Evolutionary conservation across 768 basidiomycete species (phyloP).

Genomic region (Suillus alpinus): DNA sequence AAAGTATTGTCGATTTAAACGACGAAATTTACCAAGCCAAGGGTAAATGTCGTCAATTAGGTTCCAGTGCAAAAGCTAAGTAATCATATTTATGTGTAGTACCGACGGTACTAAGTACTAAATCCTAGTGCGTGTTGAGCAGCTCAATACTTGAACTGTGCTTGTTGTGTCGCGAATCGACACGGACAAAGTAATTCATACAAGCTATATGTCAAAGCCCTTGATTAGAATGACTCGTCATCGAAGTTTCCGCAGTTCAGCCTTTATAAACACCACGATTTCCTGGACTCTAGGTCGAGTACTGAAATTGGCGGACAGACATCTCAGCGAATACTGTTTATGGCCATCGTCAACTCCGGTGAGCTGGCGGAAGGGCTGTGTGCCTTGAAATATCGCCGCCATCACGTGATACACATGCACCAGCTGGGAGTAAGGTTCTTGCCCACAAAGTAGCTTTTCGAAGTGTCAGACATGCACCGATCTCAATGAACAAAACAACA

Average conservation of each 20-base stretch:
- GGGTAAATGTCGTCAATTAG: too few relatives aligned
- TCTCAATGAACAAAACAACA: constrained; percentile 2
- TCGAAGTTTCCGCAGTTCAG: neutral
- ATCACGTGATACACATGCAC: neutral
- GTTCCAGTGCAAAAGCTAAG: too few relatives aligned
- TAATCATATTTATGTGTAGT: too few relatives aligned
- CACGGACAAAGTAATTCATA: neutral
- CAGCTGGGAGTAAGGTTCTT: neutral
- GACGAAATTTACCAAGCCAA: too few relatives aligned
- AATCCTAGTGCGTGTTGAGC: neutral
- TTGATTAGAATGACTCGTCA: neutral
- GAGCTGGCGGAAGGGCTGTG: neutral
- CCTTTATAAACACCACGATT: neutral
- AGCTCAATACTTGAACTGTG: neutral
- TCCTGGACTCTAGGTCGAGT: neutral
- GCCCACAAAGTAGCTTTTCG: neutral
- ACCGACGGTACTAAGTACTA: too few relatives aligned
- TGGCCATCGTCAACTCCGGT: neutral
- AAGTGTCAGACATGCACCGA: neutral
- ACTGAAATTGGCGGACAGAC: neutral
- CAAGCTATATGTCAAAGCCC: neutral
- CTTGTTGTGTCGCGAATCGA: neutral
- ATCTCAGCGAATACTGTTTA: neutral
- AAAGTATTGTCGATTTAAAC: too few relatives aligned
- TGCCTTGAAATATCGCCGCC: neutral